A percentile compares a stretch with the other conserved stretches of the same genome.
phyloP scores from a whole-genome alignment of 2,329 filamentous ascomycete species.

The Monosporascus sp. region DNA sequence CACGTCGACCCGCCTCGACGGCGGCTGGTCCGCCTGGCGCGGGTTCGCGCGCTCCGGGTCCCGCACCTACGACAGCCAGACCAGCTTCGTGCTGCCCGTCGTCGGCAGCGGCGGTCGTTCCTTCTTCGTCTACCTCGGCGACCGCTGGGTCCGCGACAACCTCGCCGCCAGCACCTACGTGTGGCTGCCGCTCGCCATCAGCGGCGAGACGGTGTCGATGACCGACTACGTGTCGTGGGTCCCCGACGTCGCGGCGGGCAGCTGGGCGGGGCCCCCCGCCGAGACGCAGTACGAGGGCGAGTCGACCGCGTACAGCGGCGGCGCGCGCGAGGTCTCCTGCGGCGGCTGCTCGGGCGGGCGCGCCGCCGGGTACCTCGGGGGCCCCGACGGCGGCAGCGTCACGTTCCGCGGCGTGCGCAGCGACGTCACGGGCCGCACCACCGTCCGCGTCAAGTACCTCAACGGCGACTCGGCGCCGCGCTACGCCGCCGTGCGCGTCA shows the following conservation, averaged over 20 bases:
- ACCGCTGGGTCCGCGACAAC: constrained; percentile 58
- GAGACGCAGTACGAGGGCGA: constrained; percentile 50
- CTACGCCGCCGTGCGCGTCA: constrained; percentile 50
- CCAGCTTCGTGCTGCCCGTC: constrained; percentile 49
- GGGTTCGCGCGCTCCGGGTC: constrained; percentile 52
- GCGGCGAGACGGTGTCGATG: constrained; percentile 45
- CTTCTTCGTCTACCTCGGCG: constrained; percentile 54
- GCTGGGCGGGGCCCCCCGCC: constrained; percentile 35
- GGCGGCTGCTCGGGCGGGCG: not conserved
- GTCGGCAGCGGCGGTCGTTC: constrained; percentile 26
- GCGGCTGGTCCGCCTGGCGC: constrained; percentile 57
- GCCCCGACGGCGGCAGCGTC: constrained; percentile 37
- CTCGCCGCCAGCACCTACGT: constrained; percentile 57
- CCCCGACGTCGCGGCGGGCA: constrained; percentile 36
- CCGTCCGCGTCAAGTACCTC: constrained; percentile 48
- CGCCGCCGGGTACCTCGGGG: constrained; percentile 24
- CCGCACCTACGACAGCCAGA: constrained; percentile 55
- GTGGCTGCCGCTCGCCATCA: constrained; percentile 55
- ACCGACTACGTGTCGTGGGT: constrained; percentile 52
- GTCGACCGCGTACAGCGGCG: constrained; percentile 35
- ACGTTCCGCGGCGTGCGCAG: constrained; percentile 42
- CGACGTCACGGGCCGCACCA: constrained; percentile 38
- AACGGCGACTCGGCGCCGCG: constrained; percentile 50
- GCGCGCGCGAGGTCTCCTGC: constrained; percentile 39
- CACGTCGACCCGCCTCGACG: constrained; percentile 49